phyloP scores from a whole-genome alignment of 345 rosid genomes.

The Lumnitzera littorea region DNA sequence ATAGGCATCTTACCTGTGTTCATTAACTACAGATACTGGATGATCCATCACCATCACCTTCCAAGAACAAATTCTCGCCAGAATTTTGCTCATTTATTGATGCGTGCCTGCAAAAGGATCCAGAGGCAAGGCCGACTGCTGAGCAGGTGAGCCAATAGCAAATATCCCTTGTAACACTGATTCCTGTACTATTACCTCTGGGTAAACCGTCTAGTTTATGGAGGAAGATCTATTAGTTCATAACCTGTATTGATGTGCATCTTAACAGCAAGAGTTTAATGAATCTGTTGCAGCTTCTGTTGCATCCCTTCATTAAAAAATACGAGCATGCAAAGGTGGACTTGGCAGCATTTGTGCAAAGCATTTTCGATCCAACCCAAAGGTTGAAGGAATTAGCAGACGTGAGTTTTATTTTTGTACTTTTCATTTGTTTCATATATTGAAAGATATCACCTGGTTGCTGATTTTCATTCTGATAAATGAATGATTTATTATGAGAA shows the following conservation, averaged over 20 bases:
- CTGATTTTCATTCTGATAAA: no score
- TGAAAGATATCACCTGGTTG: no score
- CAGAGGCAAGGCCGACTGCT: slow-evolving; percentile 82
- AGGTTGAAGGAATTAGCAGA: slow-evolving; percentile 92
- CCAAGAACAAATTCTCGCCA: slow-evolving; percentile 52
- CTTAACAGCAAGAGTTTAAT: no score
- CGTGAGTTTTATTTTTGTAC: slow-evolving; percentile 37
- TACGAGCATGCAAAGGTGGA: slow-evolving; percentile 48
- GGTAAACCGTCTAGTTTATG: no score
- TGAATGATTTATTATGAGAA: no score
- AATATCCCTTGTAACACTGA: no score
- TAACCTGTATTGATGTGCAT: no score
- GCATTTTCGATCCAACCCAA: slow-evolving; percentile 79
- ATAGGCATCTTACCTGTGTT: slow-evolving; percentile 2
- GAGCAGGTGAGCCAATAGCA: slow-evolving; percentile 54
- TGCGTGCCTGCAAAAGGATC: slow-evolving; percentile 81
- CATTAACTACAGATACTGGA: slow-evolving; percentile 65
- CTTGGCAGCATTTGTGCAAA: slow-evolving; percentile 64
- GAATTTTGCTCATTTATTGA: slow-evolving; percentile 90
- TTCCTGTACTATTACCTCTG: no score
- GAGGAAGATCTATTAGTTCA: no score
- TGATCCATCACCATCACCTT: slow-evolving; percentile 87
- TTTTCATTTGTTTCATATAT: no score
- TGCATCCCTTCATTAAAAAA: slow-evolving; percentile 78
- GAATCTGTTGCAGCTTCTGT: slow-evolving; percentile 56